Evolutionary conservation across 2,329 filamentous ascomycete species (phyloP), one percentile per base, ranked within the genome.

Genomic region (Colletotrichum liaoningense): DNA sequence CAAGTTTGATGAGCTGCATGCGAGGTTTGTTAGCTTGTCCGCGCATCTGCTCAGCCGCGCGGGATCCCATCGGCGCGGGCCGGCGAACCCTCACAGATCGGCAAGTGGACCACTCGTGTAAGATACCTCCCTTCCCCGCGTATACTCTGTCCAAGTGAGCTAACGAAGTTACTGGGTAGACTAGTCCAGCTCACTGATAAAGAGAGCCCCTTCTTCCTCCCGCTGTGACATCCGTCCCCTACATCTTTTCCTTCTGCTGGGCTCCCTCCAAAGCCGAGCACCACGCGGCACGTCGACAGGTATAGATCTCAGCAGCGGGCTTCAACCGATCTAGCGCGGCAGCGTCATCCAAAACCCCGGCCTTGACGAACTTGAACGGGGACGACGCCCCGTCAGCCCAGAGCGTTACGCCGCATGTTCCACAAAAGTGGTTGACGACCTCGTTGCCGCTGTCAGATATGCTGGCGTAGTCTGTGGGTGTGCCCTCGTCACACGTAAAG

Each of bases 341-440:
- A 16, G 1, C 0, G 7, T 67, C 68, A 16, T 67, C 52, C 26
- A 74, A 38, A 2, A 35, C n/a, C 2, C 68, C 72, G 0, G 68
- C 63, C 54, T 74, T 74, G 38, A 72, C 8, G n/a, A 67, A 67
- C 26, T 42, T 42, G 8, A 72, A 14, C 14, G 63, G 11, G 1
- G 54, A 56, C 1, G 38, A 59, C 5, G 30, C n/a, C 0, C 72
- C 67, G 3, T 72, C 72, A 19, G 63, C 30, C 58, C 63, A 72
- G 26, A 74, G 42, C 1, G 58, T 72, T 2, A 66, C 65, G 12
- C 68, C 63, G 26, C 68, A 72, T 1, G 5, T 30, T 12, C 26
- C 26, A 28, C 68, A 74, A 12, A 72, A 74, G 46, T 72, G 52
- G 22, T 42, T 64, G 52, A 35, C 67, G 30, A 72, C 63, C 1